Base-by-base conservation (phyloP, 1,139 yeast genomes). In the Blastobotrys arbuscula region DNA sequence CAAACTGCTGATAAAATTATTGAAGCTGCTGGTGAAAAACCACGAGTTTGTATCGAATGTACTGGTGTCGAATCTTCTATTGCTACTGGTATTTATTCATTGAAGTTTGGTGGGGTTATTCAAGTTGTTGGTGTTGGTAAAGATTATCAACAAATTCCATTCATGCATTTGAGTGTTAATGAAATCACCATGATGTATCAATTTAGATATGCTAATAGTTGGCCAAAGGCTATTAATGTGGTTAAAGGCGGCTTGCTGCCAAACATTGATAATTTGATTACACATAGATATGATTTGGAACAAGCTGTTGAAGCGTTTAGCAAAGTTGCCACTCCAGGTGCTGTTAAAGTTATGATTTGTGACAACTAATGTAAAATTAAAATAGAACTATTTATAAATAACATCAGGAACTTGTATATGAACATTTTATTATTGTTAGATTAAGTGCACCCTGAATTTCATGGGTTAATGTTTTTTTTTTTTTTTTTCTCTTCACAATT, bases 251-350 rank as follows among this genome's bases (percentile, higher is more conserved):
- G 84, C 48, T 75, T 72, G 57, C 75, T 83, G 48, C 26, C 26
- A 13, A 78, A 51, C 75, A 83, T 80, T 51, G 81, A 77, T 52
- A 72, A 77, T 44, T 74, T 90, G 57, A 81, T 90, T 59, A 86
- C 96, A 12, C 92, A 88, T 66, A 76, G 84, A 59, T 87, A 78
- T 73, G 67, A 74, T 48, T 85, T 87, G 60, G 76, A 78, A 44
- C 84, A 89, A 49, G 92, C 96, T 24, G 77, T 79, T 53, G 77
- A 82, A 59, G 97, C 97, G 2, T 90, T 87, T 66, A 84, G 85
- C 54, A 74, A 78, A 50, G 85, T 82, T 38, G 75, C 66, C 26
- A 65, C 66, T 39, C 77, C 81, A 24, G 73, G 80, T 50, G 78
- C 79, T 23, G 75, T 81, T 59, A 82, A 82, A 67, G 81, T 81